Evolutionary conservation across 2,329 filamentous ascomycete species (phyloP).

Genomic region (Monilinia fructigena): DNA sequence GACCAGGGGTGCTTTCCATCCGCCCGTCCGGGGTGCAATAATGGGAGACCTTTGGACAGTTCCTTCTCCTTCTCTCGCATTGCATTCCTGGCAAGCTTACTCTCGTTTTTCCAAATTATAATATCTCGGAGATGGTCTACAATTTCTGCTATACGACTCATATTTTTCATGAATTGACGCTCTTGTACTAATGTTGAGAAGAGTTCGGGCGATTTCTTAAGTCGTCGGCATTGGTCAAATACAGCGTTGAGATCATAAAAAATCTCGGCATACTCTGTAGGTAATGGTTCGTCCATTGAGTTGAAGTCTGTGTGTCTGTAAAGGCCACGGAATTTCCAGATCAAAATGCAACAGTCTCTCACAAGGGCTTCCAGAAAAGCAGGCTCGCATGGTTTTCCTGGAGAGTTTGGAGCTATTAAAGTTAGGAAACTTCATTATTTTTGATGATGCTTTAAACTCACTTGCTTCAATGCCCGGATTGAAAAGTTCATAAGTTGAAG

Average conservation of each 20-base stretch:
- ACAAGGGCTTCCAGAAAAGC: conserved; percentile 6
- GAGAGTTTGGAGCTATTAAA: neutral
- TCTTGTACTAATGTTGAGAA: conserved; percentile 12
- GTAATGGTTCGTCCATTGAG: conserved; percentile 3
- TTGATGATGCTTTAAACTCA: neutral
- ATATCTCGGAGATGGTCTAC: neutral
- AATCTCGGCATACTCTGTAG: neutral
- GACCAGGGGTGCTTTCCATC: conserved; percentile 21
- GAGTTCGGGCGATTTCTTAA: conserved; percentile 22
- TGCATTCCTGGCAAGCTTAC: conserved; percentile 2
- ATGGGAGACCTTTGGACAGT: conserved; percentile 5
- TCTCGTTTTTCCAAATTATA: neutral
- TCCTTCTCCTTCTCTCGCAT: neutral
- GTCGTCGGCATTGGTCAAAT: conserved; percentile 20
- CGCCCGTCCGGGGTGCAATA: conserved; percentile 6
- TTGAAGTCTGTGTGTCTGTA: neutral
- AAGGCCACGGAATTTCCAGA: conserved; percentile 5
- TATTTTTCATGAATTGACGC: conserved; percentile 1
- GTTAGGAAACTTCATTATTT: neutral
- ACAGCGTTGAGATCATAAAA: conserved; percentile 14
- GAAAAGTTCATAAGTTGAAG: neutral
- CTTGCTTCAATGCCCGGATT: conserved; percentile 3
- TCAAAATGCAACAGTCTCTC: conserved; percentile 2
- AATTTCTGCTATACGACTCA: conserved; percentile 1
- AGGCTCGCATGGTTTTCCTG: conserved; percentile 9